Evolutionary conservation across 2,329 filamentous ascomycete species (phyloP), one percentile per base, ranked within the genome.

Genomic region (Teratosphaeria nubilosa): DNA sequence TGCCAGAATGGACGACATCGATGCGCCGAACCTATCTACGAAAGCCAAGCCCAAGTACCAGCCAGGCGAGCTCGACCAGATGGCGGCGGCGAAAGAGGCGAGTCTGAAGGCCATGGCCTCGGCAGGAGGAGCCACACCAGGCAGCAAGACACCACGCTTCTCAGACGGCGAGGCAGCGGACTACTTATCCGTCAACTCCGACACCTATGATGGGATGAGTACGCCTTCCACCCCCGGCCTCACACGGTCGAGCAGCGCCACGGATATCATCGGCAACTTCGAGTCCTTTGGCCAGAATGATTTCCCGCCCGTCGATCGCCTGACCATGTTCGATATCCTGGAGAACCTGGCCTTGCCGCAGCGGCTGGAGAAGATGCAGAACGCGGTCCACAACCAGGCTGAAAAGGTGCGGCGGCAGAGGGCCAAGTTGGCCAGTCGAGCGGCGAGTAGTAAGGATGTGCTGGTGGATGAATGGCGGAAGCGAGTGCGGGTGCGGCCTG

Each of bases 381-480:
- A 83, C 66, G 87, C 88, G 41, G 80, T 97, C 59, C 86, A 86
- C 30, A 83, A 85, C 5, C 91, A 96, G 74, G 92, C 86, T 3
- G 86, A 94, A 65, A 94, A 89, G 73, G 87, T 97, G 32, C 86
- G 86, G 62, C 85, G 85, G 69, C 92, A 94, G 61, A 84, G 88
- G 67, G 87, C 94, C 71, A 90, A 84, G 59, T 75, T 96, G 61
- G 90, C 89, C 72, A 85, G 84, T 22, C 86, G 82, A 63, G 86
- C 91, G 54, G 80, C 86, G 68, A 83, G 84, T 65, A 91, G 92
- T n/a, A 89, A 86, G 68, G 87, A 95, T 64, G 86, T 88, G 60
- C 90, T 97, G 69, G 87, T 97, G 25, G 91, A 95, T 65, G 90
- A 97, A 77, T 95, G 90, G 90, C 85, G 90, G 59, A 87, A 88